phyloP scores from a whole-genome alignment of 2,329 filamentous ascomycete genomes.

The Ilyonectria destructans region DNA sequence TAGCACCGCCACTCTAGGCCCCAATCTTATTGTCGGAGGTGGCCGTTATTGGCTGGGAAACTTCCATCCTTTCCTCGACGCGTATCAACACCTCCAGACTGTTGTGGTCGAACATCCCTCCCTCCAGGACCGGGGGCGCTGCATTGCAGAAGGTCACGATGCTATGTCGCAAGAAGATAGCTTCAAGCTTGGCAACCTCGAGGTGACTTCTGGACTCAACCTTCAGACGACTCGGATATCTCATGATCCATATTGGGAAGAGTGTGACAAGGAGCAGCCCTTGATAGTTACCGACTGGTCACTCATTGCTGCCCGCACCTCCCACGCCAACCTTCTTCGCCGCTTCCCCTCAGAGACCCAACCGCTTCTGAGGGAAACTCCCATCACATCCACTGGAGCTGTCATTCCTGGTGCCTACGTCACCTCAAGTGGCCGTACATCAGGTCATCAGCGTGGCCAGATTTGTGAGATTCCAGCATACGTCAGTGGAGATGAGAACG shows the following conservation, averaged over 20 bases:
- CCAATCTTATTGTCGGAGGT: conserved; percentile 57
- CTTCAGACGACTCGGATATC: conserved; percentile 62
- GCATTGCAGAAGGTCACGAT: conserved; percentile 57
- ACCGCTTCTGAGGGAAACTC: conserved; percentile 51
- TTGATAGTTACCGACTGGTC: conserved; percentile 63
- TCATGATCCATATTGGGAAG: conserved; percentile 64
- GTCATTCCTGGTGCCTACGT: conserved; percentile 57
- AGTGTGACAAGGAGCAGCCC: conserved; percentile 58
- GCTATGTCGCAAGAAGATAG: conserved; percentile 48
- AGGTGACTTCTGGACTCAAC: conserved; percentile 60
- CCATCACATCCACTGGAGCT: conserved; percentile 51
- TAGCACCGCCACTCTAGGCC: conserved; percentile 61
- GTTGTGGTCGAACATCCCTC: conserved; percentile 61
- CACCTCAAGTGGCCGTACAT: conserved; percentile 61
- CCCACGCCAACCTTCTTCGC: conserved; percentile 60
- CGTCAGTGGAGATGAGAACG: conserved; percentile 57
- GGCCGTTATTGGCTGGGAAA: conserved; percentile 61
- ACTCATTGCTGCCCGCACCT: conserved; percentile 55
- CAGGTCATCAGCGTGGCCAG: conserved; percentile 60
- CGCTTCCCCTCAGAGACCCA: conserved; percentile 57
- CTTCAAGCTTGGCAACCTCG: conserved; percentile 56
- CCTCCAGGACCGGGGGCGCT: conserved; percentile 57
- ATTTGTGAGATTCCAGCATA: conserved; percentile 63
- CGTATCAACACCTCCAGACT: conserved; percentile 47
- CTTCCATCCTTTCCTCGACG: conserved; percentile 62